Evolutionary conservation across 208 protist genomes (phyloP).

Genomic region (Vickermania spadyakhi): DNA sequence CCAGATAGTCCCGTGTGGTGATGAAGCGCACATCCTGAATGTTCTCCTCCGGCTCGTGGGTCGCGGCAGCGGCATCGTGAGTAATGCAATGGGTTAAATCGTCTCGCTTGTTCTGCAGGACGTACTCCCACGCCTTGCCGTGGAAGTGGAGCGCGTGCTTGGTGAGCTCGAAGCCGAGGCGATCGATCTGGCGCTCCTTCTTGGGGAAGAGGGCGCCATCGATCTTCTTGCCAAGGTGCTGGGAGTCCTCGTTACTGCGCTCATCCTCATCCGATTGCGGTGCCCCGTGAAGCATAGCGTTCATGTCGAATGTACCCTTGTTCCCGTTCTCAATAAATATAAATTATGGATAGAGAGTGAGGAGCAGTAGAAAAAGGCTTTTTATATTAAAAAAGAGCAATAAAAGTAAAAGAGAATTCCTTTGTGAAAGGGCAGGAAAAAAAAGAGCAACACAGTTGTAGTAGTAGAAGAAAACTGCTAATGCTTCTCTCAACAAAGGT

Average conservation of each 20-base stretch:
- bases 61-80: conserved; percentile 29
- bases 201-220: conserved; percentile 52
- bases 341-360: neutral
- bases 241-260: neutral
- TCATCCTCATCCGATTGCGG: neutral
- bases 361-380: conserved; percentile 1
- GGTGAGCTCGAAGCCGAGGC: conserved; percentile 46
- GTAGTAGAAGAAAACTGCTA: too few relatives aligned
- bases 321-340: too few relatives aligned
- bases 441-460: too few relatives aligned
- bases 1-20: conserved; percentile 24
- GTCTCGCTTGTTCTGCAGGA: conserved; percentile 36
- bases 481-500: too few relatives aligned
- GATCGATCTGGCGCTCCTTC: conserved; percentile 46
- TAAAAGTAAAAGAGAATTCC: too few relatives aligned
- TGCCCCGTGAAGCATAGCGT: neutral
- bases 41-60: conserved; percentile 29
- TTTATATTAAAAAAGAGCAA: conserved; percentile 1
- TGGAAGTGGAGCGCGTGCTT: conserved; percentile 60
- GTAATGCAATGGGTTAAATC: conserved; percentile 45
- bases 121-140: conserved; percentile 58
- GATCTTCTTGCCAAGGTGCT: conserved; percentile 12
- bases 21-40: conserved; percentile 55
- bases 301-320: neutral
- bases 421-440: too few relatives aligned